These are phyloP conservation scores for Trichoderma arundinaceum DNA, from an alignment of 2,329 filamentous ascomycete genomes.

Conservation along the genomic window DNA sequence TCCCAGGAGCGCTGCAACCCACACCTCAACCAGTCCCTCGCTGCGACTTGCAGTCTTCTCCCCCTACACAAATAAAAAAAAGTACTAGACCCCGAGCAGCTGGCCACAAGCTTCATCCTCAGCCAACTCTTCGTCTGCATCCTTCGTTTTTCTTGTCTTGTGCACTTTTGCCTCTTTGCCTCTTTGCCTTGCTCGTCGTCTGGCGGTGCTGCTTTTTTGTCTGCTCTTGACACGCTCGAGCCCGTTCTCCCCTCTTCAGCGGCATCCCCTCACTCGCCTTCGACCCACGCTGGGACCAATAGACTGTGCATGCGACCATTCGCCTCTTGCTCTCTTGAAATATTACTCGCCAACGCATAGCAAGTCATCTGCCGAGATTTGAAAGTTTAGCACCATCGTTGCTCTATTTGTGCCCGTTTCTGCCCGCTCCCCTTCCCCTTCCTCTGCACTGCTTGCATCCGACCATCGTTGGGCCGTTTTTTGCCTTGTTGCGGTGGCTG, in stretches of 20 bases:
- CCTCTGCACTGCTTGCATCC: not conserved
- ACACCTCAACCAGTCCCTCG: constrained; percentile 1
- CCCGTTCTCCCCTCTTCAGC: constrained; percentile 18
- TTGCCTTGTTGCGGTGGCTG: not conserved
- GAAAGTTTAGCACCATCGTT: constrained; percentile 6
- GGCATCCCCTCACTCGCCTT: constrained; percentile 30
- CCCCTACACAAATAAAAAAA: constrained; percentile 15
- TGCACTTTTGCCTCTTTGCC: not conserved
- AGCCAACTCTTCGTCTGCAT: constrained; percentile 16
- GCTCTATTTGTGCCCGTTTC: constrained; percentile 1
- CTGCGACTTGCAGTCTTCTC: not conserved
- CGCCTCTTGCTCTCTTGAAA: constrained; percentile 15
- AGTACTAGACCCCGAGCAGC: constrained; percentile 24
- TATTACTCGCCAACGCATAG: constrained; percentile 22
- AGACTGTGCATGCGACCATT: constrained; percentile 28
- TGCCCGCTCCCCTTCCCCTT: not conserved
- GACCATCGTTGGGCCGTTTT: constrained; percentile 7
- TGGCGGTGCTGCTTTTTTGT: constrained; percentile 12
- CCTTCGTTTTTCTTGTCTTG: not conserved
- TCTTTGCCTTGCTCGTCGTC: not conserved
- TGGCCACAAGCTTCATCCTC: constrained; percentile 26
- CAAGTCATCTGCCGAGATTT: constrained; percentile 20
- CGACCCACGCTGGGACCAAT: constrained; percentile 28
- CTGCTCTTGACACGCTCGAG: constrained; percentile 1
- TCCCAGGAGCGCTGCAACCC: constrained; percentile 18